Conservation (phyloP, 495 filamentous ascomycete species). For the Tuber microsphaerosporum region DNA sequence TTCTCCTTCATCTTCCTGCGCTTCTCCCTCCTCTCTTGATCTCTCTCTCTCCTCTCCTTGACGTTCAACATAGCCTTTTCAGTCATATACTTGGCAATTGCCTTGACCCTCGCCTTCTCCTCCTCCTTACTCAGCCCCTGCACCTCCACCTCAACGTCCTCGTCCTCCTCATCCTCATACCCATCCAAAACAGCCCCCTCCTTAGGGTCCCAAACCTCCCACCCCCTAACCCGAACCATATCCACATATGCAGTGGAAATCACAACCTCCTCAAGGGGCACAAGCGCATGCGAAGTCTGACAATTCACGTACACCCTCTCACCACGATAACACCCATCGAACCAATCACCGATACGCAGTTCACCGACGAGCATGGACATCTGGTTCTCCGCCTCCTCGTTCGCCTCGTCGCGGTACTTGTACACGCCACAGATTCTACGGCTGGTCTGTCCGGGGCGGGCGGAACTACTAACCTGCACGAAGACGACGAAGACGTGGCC, state of each 20-base stretch:
- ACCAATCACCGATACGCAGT: background rate
- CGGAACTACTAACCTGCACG: background rate
- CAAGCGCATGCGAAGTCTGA: background rate
- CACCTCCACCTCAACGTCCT: background rate
- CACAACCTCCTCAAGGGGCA: background rate
- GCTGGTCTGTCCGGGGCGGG: background rate
- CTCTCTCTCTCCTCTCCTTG: background rate
- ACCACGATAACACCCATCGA: background rate
- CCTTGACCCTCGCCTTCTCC: background rate
- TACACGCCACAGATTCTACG: background rate
- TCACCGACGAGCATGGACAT: background rate
- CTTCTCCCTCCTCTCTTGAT: background rate
- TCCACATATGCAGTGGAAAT: background rate
- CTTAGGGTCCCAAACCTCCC: background rate
- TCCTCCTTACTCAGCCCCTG: background rate
- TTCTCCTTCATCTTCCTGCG: background rate
- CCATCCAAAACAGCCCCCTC: background rate
- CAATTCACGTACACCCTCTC: background rate
- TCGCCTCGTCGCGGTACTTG: constrained; percentile 3
- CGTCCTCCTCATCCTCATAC: background rate
- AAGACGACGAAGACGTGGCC: background rate
- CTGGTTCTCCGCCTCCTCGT: background rate
- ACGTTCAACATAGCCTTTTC: background rate
- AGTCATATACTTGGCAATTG: background rate
- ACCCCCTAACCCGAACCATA: background rate